Percentiles rank a stretch among this genome's conserved stretches.
phyloP scores from a whole-genome alignment of 176 grass and related monocot species.

The bread wheat (Triticum aestivum) region DNA sequence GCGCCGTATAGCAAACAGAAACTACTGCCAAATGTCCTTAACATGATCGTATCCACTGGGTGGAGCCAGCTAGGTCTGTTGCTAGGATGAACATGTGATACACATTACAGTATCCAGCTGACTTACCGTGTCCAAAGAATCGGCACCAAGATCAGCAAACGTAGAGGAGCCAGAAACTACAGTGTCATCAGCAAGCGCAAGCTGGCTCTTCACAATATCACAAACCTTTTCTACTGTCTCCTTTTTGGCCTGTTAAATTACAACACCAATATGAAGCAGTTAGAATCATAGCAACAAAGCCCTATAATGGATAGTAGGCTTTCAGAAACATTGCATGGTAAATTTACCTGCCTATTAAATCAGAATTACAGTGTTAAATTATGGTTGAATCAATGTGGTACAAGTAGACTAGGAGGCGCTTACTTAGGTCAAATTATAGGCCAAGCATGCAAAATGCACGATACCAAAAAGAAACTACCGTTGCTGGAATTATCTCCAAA shows the following conservation, averaged over 20 bases:
- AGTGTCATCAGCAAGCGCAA: conserved; percentile 36
- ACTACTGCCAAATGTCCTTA: background rate
- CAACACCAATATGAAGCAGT: background rate
- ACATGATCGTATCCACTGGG: background rate
- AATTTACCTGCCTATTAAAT: background rate
- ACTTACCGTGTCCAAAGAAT: conserved; percentile 74
- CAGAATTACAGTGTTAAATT: background rate
- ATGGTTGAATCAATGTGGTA: background rate
- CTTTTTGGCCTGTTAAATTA: conserved; percentile 55
- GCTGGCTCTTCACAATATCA: conserved; percentile 60
- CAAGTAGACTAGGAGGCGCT: background rate
- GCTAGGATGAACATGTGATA: background rate
- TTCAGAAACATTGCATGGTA: background rate
- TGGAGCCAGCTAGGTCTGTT: background rate
- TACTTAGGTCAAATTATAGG: background rate
- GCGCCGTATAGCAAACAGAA: background rate
- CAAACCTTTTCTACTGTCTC: conserved; percentile 60
- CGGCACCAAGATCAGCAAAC: conserved; percentile 62
- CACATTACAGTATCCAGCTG: background rate
- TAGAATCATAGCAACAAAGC: background rate
- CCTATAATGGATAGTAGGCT: background rate
- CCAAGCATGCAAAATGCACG: background rate
- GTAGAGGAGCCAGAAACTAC: conserved; percentile 45
- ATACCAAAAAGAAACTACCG: background rate
- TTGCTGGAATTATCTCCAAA: background rate